Conservation (phyloP, 345 rosid species). For the Populus tremula region DNA sequence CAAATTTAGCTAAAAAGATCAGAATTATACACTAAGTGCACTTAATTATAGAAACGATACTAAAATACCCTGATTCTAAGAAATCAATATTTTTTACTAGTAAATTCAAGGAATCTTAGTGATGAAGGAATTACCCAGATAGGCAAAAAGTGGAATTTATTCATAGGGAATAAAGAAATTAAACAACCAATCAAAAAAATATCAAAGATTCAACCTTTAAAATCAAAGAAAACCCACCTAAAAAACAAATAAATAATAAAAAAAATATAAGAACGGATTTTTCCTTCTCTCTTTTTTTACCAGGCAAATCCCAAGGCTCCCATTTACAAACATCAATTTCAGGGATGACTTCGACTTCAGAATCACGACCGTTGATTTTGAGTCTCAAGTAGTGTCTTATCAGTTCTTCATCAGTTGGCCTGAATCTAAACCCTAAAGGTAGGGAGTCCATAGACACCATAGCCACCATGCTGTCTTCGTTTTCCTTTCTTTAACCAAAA, state of each 20-base stretch:
- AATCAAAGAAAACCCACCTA: neutral
- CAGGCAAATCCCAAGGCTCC: constrained; percentile 98
- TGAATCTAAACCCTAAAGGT: constrained; percentile 81
- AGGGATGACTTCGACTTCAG: constrained; percentile 69
- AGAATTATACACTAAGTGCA: neutral
- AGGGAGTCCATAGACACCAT: constrained; percentile 51
- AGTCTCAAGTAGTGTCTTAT: constrained; percentile 75
- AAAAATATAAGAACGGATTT: neutral
- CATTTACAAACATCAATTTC: constrained; percentile 91
- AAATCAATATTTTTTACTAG: neutral
- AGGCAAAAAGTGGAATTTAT: constrained; percentile 15
- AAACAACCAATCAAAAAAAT: neutral
- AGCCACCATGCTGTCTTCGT: constrained; percentile 23
- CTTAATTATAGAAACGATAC: neutral
- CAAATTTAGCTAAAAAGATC: too few species aligned
- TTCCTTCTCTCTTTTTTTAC: constrained; percentile 17
- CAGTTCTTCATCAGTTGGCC: constrained; percentile 92
- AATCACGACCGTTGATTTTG: constrained; percentile 83
- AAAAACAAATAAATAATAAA: neutral
- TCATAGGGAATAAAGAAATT: constrained; percentile 22
- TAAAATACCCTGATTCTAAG: neutral
- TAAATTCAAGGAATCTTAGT: constrained; percentile 10
- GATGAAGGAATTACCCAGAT: constrained; percentile 10
- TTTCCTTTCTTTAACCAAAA: neutral
- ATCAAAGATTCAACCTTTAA: constrained; percentile 21